phyloP scores from a whole-genome alignment of 306 rosid species.

The Medicago lupulina region DNA sequence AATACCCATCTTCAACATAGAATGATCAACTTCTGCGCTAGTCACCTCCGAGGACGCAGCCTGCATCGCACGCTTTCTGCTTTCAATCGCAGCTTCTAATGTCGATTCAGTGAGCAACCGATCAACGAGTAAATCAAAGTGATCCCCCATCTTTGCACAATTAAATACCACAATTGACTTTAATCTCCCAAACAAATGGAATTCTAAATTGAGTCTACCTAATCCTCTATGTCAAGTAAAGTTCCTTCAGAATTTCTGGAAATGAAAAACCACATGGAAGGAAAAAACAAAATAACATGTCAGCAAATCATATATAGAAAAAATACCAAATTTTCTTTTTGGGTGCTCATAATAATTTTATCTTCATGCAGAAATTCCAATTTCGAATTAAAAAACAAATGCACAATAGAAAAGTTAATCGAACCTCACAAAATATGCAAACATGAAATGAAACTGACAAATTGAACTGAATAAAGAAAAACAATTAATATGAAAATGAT shows the following conservation, averaged over 20 bases:
- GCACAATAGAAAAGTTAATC: not conserved
- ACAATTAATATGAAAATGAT: slow-evolving; percentile 22
- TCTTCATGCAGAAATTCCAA: slow-evolving; percentile 48
- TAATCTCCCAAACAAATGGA: slow-evolving; percentile 19
- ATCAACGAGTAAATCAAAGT: slow-evolving; percentile 90
- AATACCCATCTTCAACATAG: slow-evolving; percentile 49
- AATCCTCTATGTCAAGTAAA: slow-evolving; percentile 35
- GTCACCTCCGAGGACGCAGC: slow-evolving; percentile 62
- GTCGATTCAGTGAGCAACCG: slow-evolving; percentile 93
- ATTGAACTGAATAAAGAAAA: not conserved
- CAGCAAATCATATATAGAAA: slow-evolving; percentile 44
- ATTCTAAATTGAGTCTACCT: slow-evolving; percentile 21
- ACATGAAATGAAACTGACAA: too few relatives aligned
- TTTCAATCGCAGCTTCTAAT: slow-evolving; percentile 86
- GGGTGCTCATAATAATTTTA: slow-evolving; percentile 40
- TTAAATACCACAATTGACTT: slow-evolving; percentile 28
- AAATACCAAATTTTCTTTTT: slow-evolving; percentile 33
- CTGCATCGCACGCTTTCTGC: slow-evolving; percentile 66
- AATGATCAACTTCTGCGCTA: slow-evolving; percentile 44
- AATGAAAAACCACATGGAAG: slow-evolving; percentile 35
- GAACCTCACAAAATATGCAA: slow-evolving; percentile 11
- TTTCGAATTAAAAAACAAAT: slow-evolving; percentile 7
- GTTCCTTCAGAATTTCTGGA: slow-evolving; percentile 47
- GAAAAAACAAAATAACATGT: slow-evolving; percentile 39
- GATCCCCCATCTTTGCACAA: slow-evolving; percentile 79